phyloP scores from a whole-genome alignment of 202 grass and related monocot genomes.

The Setaria italica region DNA sequence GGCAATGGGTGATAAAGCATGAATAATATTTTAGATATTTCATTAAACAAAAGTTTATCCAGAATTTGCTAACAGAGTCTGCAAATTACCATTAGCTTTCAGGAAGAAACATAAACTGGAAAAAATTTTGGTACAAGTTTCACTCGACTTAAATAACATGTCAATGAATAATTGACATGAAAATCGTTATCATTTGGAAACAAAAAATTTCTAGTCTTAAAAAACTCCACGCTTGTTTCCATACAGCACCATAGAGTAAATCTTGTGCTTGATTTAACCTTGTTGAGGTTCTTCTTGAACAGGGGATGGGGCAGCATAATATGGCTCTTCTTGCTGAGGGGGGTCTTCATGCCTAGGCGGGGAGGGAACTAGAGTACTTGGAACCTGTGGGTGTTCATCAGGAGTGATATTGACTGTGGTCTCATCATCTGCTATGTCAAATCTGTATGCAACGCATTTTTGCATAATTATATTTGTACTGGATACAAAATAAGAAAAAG shows the following conservation, averaged over 20 bases:
- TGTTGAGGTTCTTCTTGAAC: slow-evolving; percentile 52
- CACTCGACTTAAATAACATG: slow-evolving; percentile 24
- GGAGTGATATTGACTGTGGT: slow-evolving; percentile 64
- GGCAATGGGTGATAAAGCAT: slow-evolving; percentile 3
- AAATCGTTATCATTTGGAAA: not conserved
- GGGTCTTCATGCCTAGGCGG: slow-evolving; percentile 60
- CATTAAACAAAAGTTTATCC: slow-evolving; percentile 15
- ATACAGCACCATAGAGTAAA: slow-evolving; percentile 24
- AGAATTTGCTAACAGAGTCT: slow-evolving; percentile 22
- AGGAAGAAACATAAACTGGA: slow-evolving; percentile 23
- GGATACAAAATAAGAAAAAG: slow-evolving; percentile 3
- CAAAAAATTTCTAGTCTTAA: slow-evolving; percentile 5
- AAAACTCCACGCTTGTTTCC: slow-evolving; percentile 5
- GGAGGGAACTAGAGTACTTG: slow-evolving; percentile 58
- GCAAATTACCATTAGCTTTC: slow-evolving; percentile 5
- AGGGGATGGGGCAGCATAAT: slow-evolving; percentile 48
- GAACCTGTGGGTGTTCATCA: slow-evolving; percentile 55
- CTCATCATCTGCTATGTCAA: slow-evolving; percentile 93
- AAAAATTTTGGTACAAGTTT: slow-evolving; percentile 19
- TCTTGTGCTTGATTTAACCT: slow-evolving; percentile 49
- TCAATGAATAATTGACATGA: slow-evolving; percentile 11
- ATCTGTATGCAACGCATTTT: slow-evolving; percentile 55
- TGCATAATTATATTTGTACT: slow-evolving; percentile 26
- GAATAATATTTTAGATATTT: slow-evolving; percentile 22
- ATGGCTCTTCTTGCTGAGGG: slow-evolving; percentile 55